phyloP scores from a whole-genome alignment of 2,329 filamentous ascomycete genomes.

The Bipolaris sorokiniana region DNA sequence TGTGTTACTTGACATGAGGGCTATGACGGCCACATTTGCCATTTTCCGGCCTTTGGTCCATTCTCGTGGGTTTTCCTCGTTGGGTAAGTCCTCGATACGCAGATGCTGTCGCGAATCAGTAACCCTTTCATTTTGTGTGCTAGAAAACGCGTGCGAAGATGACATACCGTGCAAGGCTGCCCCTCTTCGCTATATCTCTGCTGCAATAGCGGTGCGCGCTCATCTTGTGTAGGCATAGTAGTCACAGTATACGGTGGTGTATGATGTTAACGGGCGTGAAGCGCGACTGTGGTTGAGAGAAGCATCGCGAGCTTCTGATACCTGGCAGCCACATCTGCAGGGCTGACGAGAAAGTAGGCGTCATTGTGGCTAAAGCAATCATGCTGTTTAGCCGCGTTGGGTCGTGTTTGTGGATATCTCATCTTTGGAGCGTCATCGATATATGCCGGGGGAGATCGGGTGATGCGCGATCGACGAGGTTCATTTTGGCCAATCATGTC shows the following conservation, averaged over 20 bases:
- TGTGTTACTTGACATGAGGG: constrained; percentile 55
- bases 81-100: constrained; percentile 38
- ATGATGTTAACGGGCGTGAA: not conserved
- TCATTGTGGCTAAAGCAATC: constrained; percentile 11
- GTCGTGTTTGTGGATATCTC: constrained; percentile 8
- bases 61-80: constrained; percentile 54
- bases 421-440: constrained; percentile 19
- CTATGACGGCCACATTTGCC: constrained; percentile 58
- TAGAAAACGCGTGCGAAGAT: not conserved
- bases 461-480: not conserved
- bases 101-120: constrained; percentile 28
- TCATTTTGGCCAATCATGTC: not conserved
- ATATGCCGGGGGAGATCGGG: constrained; percentile 3
- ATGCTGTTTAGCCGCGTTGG: constrained; percentile 7
- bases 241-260: constrained; percentile 1
- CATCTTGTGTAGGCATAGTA: constrained; percentile 34
- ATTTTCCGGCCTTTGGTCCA: constrained; percentile 56
- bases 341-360: constrained; percentile 3
- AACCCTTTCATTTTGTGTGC: not conserved
- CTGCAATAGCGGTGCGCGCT: constrained; percentile 51
- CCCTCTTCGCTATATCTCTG: constrained; percentile 41
- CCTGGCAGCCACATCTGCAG: not conserved
- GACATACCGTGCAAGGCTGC: constrained; percentile 39
- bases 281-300: not conserved
- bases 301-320: not conserved